Percentiles rank a stretch among this genome's conserved stretches.
Evolutionary conservation across 202 grass and related monocot species (phyloP).

Genomic region (Eragrostis tef): DNA sequence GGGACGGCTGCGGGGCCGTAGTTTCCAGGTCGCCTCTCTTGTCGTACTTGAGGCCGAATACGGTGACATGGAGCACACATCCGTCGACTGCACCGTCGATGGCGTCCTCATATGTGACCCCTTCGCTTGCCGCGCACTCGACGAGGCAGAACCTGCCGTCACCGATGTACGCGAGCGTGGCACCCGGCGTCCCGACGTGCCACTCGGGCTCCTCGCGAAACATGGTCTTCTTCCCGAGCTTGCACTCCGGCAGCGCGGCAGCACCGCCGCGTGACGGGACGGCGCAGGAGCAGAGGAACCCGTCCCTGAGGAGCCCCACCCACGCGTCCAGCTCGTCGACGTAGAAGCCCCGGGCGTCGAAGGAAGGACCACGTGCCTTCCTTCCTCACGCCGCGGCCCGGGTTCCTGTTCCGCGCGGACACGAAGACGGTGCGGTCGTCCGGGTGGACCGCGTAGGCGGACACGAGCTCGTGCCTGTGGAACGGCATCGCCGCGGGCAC

Average conservation of each 20-base stretch:
- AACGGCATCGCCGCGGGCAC: not conserved
- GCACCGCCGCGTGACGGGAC: not conserved
- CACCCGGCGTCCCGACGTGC: not conserved
- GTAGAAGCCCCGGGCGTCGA: not conserved
- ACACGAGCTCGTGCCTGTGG: not conserved
- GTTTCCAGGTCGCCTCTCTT: constrained; percentile 6
- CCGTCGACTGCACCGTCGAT: not conserved
- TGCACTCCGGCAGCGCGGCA: not conserved
- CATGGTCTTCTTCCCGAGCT: not conserved
- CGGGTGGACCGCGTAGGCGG: not conserved
- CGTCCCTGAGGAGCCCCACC: not conserved
- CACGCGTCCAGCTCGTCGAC: not conserved
- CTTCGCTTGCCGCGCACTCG: not conserved
- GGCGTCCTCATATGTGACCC: not conserved
- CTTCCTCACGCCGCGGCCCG: not conserved
- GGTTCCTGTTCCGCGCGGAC: not conserved
- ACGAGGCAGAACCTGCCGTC: not conserved
- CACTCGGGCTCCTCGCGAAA: not conserved
- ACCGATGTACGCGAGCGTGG: not conserved
- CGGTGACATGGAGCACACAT: not conserved
- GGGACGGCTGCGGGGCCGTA: not conserved
- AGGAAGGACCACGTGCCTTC: not conserved
- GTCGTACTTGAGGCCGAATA: not conserved
- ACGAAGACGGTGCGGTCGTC: constrained; percentile 1
- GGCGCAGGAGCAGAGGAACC: not conserved